phyloP scores from a whole-genome alignment of 306 rosid genomes.

The Cucumis sativus region Cucumber_9930_V3 NC_026660.2:26937501-26938000 shows the following conservation, averaged over 20 bases:
- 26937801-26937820: constrained; percentile 65
- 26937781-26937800: constrained; percentile 42
- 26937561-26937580: constrained; percentile 49
- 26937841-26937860: constrained; percentile 99
- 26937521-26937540: constrained; percentile 17
- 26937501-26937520: background rate
- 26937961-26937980: constrained; percentile 93
- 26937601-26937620: constrained; percentile 12
- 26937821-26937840: constrained; percentile 90
- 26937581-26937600: constrained; percentile 54
- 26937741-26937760: constrained; percentile 54
- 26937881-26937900: constrained; percentile 75
- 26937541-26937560: constrained; percentile 51
- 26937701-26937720: background rate
- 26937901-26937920: constrained; percentile 75
- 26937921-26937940: constrained; percentile 97
- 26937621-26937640: background rate
- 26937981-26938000: constrained; percentile 98
- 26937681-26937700: background rate
- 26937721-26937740: constrained; percentile 43
- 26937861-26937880: constrained; percentile 88
- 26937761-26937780: constrained; percentile 75
- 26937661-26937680: background rate
- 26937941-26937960: constrained; percentile 93
- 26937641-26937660: background rate